A percentile compares a stretch with the other conserved stretches of the same genome.
Evolutionary conservation across 1,284 basidiomycete species (phyloP).

Genomic region (Golubevia pallescens): DNA sequence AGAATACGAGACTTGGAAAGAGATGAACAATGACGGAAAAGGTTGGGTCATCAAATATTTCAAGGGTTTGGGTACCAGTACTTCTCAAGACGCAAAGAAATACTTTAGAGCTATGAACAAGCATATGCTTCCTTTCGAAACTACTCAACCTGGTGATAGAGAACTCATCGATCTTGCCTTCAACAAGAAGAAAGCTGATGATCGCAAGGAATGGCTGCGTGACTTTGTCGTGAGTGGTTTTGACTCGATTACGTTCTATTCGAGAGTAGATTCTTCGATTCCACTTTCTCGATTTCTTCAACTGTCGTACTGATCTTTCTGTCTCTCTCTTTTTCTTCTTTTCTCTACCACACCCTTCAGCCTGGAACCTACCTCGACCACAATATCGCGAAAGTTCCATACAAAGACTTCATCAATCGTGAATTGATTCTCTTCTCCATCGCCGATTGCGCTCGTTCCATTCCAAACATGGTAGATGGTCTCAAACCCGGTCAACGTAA

Average conservation of each 20-base stretch:
- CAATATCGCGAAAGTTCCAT: conserved; percentile 81
- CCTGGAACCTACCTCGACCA: conserved; percentile 96
- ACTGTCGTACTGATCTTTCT: not conserved
- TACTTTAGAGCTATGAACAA: conserved; percentile 92
- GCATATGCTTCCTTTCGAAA: conserved; percentile 90
- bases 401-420: conserved; percentile 95
- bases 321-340: not conserved
- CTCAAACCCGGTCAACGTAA: conserved; percentile 99
- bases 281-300: too few species aligned
- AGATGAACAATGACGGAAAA: conserved; percentile 77
- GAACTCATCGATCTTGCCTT: conserved; percentile 96
- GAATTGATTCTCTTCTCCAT: conserved; percentile 99
- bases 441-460: conserved; percentile 98
- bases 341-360: too few species aligned
- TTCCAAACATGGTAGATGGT: conserved; percentile 80
- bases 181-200: conserved; percentile 99
- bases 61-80: conserved; percentile 98
- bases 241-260: too few species aligned
- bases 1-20: conserved; percentile 92
- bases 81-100: conserved; percentile 82
- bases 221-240: conserved; percentile 71
- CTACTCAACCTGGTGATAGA: conserved; percentile 80
- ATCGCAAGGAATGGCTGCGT: conserved; percentile 97
- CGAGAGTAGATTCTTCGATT: too few species aligned
- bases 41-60: conserved; percentile 95